Percentiles rank a stretch among this genome's conserved stretches.
Conservation (phyloP, 306 rosid species). For the Lablab purpureus region DNA sequence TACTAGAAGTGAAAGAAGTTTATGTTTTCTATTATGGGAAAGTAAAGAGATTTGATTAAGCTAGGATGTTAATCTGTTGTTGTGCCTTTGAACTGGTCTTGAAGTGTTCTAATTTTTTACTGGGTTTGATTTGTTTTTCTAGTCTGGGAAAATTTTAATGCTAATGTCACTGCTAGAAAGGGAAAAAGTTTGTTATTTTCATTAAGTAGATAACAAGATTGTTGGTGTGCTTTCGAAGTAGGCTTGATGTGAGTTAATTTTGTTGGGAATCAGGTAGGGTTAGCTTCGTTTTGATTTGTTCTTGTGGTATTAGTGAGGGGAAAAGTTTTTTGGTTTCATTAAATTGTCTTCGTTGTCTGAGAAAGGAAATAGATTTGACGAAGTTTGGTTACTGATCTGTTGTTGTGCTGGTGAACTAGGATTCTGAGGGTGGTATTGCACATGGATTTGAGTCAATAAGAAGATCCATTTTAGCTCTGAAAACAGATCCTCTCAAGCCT, state of each 20-base stretch:
- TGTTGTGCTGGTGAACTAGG: slow-evolving; percentile 55
- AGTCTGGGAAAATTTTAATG: slow-evolving; percentile 4
- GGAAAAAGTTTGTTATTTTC: neutral
- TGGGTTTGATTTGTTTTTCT: neutral
- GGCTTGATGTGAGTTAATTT: neutral
- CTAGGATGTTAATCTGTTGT: neutral
- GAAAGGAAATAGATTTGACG: slow-evolving; percentile 20
- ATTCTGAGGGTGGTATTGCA: slow-evolving; percentile 54
- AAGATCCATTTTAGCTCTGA: slow-evolving; percentile 78
- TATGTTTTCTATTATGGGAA: neutral
- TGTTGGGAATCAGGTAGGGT: neutral
- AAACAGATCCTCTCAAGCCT: slow-evolving; percentile 91
- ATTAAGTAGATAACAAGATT: neutral
- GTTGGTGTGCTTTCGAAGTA: neutral
- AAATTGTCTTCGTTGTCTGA: neutral
- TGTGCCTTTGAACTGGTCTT: slow-evolving; percentile 51
- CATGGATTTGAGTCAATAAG: slow-evolving; percentile 60
- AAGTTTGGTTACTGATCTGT: slow-evolving; percentile 13
- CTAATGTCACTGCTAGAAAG: slow-evolving; percentile 1
- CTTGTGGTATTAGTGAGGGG: neutral
- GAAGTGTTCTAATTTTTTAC: slow-evolving; percentile 24
- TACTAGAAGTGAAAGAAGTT: slow-evolving; percentile 15
- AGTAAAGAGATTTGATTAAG: slow-evolving; percentile 31
- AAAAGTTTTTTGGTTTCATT: neutral
- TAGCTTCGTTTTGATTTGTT: neutral